Base-by-base conservation (phyloP, 345 rosid species). In the Sisymbrium irio region DNA sequence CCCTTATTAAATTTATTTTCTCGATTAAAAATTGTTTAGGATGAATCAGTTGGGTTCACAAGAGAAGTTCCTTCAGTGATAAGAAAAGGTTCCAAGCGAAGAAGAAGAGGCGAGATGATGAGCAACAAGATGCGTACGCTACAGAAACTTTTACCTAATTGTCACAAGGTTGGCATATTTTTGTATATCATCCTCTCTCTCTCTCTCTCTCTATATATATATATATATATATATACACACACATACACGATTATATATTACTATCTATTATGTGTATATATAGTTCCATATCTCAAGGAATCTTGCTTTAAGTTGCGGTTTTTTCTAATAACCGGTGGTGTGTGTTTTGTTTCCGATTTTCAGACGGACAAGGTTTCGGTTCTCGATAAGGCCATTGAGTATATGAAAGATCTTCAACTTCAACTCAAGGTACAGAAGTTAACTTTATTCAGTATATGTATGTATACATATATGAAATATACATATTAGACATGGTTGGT, bases 331-430 rank as follows among this genome's bases (percentile, higher is more conserved):
- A 39, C 19, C 30, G 11, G 33, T 28, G 40, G 47, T 73, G 37
- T 41, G 3, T 15, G 39, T 64, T 46, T 3, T 25, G 4, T 47
- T 49, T 19, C 45, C 1, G 42, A 10, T 13, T 62, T 76, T 37
- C 76, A 88, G 92, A 78, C 69, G 83, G 93, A 91, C 75, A 83
- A 77, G 82, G 88, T 81, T 67, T 82, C 93, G 3, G 67, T 85
- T 61, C 91, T 93, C 7, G 98, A 89, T 25, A 84, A 82, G 37
- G 80, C 94, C 15, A 91, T 94, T 44, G 87, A 85, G 55, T 85
- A 88, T 75, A 55, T 88, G 72, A 85, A 83, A 74, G 57, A 75
- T 14, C 97, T 93, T 71, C 91, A 89, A 77, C 83, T 83, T 73
- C 97, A 88, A 81, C 69, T 88, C n/a, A 88, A 85, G 97, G 98